Conservation (phyloP, 805 yeast species). For the Isabelozyma heimii region DNA sequence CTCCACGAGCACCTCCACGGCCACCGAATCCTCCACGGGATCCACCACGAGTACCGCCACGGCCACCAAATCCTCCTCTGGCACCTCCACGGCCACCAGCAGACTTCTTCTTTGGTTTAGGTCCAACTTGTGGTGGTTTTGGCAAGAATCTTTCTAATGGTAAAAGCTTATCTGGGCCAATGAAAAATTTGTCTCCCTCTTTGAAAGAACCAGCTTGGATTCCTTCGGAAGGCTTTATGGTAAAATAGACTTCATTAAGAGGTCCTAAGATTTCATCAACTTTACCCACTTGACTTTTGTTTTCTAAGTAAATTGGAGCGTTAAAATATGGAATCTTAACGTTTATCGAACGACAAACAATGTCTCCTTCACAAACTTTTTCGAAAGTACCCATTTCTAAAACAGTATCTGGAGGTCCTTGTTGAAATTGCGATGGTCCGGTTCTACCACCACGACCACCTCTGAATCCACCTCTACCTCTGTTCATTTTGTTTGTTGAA, state of each 20-base stretch:
- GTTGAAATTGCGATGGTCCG: conserved; percentile 68
- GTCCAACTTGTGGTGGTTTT: conserved; percentile 85
- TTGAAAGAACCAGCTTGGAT: conserved; percentile 91
- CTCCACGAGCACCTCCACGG: conserved; percentile 29
- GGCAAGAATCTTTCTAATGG: conserved; percentile 98
- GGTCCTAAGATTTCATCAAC: conserved; percentile 99
- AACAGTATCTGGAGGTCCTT: conserved; percentile 94
- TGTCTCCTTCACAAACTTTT: conserved; percentile 95
- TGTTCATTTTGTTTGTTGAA: conserved; percentile 46
- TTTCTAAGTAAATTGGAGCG: conserved; percentile 96
- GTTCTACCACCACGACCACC: conserved; percentile 69
- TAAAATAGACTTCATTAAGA: conserved; percentile 94
- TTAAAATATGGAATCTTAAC: conserved; percentile 95
- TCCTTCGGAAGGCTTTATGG: conserved; percentile 95
- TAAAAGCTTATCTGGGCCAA: conserved; percentile 90
- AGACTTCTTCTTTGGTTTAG: conserved; percentile 74
- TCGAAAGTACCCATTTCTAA: conserved; percentile 91
- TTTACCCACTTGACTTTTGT: conserved; percentile 94
- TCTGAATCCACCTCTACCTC: conserved; percentile 71
- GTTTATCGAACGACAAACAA: conserved; percentile 93
- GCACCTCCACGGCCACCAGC: conserved; percentile 51
- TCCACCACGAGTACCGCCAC: conserved; percentile 31
- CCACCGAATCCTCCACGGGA: conserved; percentile 32
- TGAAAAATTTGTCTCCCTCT: conserved; percentile 93
- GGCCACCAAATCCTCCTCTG: conserved; percentile 38